Evolutionary conservation across 495 filamentous ascomycete genomes (phyloP).

Genomic region (Letharia columbiana): DNA sequence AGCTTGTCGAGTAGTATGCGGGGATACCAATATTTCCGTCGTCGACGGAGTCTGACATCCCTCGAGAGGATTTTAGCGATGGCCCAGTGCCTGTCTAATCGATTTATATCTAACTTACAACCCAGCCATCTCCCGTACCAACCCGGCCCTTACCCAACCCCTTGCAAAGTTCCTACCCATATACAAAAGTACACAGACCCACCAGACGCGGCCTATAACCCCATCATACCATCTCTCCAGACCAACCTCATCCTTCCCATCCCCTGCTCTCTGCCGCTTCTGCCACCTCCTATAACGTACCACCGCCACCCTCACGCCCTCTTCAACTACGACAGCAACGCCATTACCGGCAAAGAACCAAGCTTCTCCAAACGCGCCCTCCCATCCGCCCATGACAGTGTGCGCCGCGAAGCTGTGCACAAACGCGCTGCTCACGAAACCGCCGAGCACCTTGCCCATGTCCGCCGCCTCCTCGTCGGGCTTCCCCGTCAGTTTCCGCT

Average conservation of each 20-base stretch:
- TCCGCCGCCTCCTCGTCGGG: constrained; percentile 15
- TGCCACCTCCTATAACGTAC: constrained; percentile 7
- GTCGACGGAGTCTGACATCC: background rate
- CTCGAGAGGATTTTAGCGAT: background rate
- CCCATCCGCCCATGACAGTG: constrained; percentile 22
- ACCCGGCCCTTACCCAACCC: constrained; percentile 25
- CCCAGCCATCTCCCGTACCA: constrained; percentile 26
- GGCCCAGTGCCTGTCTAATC: background rate
- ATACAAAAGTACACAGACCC: constrained; percentile 22
- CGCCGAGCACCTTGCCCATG: constrained; percentile 25
- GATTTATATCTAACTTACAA: constrained; percentile 6
- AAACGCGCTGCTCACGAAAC: constrained; percentile 23
- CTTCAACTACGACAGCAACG: constrained; percentile 24
- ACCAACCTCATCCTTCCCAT: background rate
- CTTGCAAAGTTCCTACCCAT: constrained; percentile 24
- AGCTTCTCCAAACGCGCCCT: constrained; percentile 22
- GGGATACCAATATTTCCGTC: background rate
- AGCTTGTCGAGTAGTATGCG: background rate
- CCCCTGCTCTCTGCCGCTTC: background rate
- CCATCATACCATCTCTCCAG: constrained; percentile 24
- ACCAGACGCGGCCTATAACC: constrained; percentile 22
- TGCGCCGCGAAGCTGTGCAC: constrained; percentile 25
- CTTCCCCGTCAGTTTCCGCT: constrained; percentile 22
- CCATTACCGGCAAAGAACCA: constrained; percentile 25
- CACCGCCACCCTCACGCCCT: constrained; percentile 15